Evolutionary conservation across 176 grass and related monocot genomes (phyloP).

Genomic region (Miscanthus lutarioriparius): DNA sequence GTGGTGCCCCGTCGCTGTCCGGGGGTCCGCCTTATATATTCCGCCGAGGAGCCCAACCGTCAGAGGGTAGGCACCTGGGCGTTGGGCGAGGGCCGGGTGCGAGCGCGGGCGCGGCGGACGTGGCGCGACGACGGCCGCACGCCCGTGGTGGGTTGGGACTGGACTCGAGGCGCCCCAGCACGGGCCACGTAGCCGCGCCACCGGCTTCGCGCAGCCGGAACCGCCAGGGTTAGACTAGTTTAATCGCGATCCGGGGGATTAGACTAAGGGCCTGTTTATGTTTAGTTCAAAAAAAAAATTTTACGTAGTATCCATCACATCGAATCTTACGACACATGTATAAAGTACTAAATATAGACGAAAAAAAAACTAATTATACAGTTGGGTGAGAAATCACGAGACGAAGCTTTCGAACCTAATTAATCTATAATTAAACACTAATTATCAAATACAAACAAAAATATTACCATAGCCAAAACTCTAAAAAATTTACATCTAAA

Average conservation of each 20-base stretch:
- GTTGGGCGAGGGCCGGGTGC: not conserved
- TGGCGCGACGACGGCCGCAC: conserved; percentile 42
- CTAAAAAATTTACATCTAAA: too few relatives aligned
- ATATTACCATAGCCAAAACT: too few relatives aligned
- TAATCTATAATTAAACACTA: too few relatives aligned
- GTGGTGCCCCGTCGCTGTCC: not conserved
- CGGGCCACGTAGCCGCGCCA: not conserved
- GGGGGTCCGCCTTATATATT: not conserved
- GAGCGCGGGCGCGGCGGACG: not conserved
- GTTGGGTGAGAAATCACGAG: too few relatives aligned
- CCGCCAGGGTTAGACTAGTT: not conserved
- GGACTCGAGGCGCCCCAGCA: conserved; percentile 22
- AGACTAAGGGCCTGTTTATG: too few relatives aligned
- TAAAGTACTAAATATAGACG: too few relatives aligned
- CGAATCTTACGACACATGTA: too few relatives aligned
- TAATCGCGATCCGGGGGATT: not conserved
- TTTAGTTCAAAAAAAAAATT: too few relatives aligned
- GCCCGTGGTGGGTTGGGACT: not conserved
- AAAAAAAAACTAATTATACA: too few relatives aligned
- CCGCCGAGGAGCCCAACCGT: not conserved
- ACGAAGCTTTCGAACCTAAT: too few relatives aligned
- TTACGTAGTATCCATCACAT: too few relatives aligned
- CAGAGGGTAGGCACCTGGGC: not conserved
- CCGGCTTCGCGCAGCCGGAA: not conserved
- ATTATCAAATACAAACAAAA: too few relatives aligned